Evolutionary conservation across 768 basidiomycete genomes (phyloP).

Genomic region (Harrya chromipes): DNA sequence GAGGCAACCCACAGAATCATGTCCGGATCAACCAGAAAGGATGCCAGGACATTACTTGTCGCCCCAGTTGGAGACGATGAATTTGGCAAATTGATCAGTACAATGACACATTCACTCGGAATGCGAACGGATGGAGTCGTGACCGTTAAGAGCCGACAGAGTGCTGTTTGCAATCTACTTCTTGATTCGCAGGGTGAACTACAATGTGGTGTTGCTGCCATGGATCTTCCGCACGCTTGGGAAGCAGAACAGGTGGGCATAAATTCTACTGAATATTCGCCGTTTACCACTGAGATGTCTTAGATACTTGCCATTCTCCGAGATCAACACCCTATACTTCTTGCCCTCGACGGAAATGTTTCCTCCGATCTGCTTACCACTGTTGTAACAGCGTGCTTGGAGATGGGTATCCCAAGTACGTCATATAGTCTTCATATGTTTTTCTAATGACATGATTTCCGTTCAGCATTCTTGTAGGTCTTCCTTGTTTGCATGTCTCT

Average conservation of each 20-base stretch:
- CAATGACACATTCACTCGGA: conserved; percentile 57
- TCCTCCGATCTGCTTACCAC: conserved; percentile 48
- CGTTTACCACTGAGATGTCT: not conserved
- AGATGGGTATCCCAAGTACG: conserved; percentile 53
- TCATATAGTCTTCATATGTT: conserved; percentile 1
- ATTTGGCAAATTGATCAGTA: conserved; percentile 64
- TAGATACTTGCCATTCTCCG: conserved; percentile 54
- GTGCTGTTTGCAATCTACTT: conserved; percentile 86
- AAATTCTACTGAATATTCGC: not conserved
- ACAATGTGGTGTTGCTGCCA: conserved; percentile 88
- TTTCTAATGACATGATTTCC: conserved; percentile 4
- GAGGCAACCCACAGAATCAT: conserved; percentile 79
- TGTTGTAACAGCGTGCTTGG: conserved; percentile 51
- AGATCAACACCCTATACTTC: conserved; percentile 48
- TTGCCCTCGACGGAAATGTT: conserved; percentile 79
- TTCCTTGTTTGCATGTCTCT: not conserved
- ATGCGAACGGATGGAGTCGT: conserved; percentile 83
- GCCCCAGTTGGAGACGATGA: conserved; percentile 75
- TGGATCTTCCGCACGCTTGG: conserved; percentile 63
- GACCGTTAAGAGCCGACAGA: conserved; percentile 39
- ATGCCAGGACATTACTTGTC: conserved; percentile 53
- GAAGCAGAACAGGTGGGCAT: conserved; percentile 41
- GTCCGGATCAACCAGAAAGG: conserved; percentile 25
- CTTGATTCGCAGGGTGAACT: conserved; percentile 70
- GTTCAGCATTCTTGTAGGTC: conserved; percentile 72